Evolutionary conservation across 1,139 yeast genomes (phyloP), one percentile per base, ranked within the genome.

Genomic region (Zhuliangozyma parablackwelliae): DNA sequence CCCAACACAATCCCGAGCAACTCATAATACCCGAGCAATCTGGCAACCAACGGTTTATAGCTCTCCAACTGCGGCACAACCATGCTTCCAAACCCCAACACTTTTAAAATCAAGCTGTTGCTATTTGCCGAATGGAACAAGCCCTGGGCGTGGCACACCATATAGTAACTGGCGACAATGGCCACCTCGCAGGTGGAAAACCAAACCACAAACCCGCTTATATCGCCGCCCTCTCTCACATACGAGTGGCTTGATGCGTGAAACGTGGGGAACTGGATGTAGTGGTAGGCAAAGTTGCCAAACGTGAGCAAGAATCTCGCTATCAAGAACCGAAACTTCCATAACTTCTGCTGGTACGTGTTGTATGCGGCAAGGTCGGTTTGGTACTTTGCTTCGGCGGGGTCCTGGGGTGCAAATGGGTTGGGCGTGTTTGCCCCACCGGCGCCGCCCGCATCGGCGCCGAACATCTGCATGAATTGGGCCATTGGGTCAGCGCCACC

Each of bases 271-370:
- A 45, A 49, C 10, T 42, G 44, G 11, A 34, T 21, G 43, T 49
- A 67, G 46, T 69, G 72, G 49, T 66, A 68, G 34, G 54, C 36
- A 49, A 69, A 70, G 43, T 65, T 67, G 36, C 44, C 33, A 21
- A 60, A 34, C 11, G 61, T 58, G 5, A 56, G 43, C 1, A 56
- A 3, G 34, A 51, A 53, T 36, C 76, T 56, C 20, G 62, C 44
- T 10, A 65, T 38, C 32, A 68, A 53, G 40, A 69, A 66, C 21
- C 57, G 48, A 41, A 54, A 59, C 36, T 58, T 59, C 63, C 62
- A 61, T 32, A 43, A 39, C 39, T 55, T 59, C 31, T 65, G 70
- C 31, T 61, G 59, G 46, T 68, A 68, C 20, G 44, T 44, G 30
- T 57, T 55, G 49, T 65, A 67, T 4, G 50, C 57, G 13, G 50